Base-by-base conservation (phyloP, 768 basidiomycete species). In the Lentinula edodes region DNA sequence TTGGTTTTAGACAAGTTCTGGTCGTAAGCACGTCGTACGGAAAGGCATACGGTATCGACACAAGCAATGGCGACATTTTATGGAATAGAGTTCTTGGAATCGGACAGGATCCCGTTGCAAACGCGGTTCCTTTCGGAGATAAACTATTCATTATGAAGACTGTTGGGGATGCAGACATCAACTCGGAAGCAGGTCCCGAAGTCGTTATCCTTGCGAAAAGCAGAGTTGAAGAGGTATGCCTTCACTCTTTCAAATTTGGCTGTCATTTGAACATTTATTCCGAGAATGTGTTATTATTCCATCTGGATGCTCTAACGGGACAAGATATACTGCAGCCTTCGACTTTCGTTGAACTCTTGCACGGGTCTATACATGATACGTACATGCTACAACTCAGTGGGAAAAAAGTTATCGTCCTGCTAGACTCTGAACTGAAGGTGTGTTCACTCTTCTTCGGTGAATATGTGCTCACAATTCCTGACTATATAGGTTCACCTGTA, bases 1-100 rank as follows among this genome's bases (percentile, higher is more conserved):
- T 95, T 69, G 94, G 93, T 0, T 93, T 97, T 74, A 81, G 89
- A 41, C 92, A 97, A 69, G 72, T 97, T 34, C 82, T 95, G 50
- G 82, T 96, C 4, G 80, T 78, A 6, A 89, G 86, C 0, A 93
- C 90, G 3, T 65, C 76, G 0, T 77, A 81, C 34, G 93, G 93
- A 2, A 93, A 92, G 67, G 65, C 95, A 0, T 93, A 86, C 67
- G 95, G 87, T 0, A 73, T 98, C 46, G 93, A 97, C 66, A 89
- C 91, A 1, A 82, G 85, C 9, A 89, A 79, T 48, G 95, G 95
- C 0, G 76, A 80, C 1, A 78, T 93, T 35, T 68, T 96, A 1
- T 98, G 95, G 95, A 88, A 83, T 64, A 83, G 85, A 9, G 76
- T 91, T 2, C 77, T 96, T 1, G 90, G 91, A 0, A 90, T 89